phyloP scores from a whole-genome alignment of 768 basidiomycete species.

The Auricularia cornea region DNA sequence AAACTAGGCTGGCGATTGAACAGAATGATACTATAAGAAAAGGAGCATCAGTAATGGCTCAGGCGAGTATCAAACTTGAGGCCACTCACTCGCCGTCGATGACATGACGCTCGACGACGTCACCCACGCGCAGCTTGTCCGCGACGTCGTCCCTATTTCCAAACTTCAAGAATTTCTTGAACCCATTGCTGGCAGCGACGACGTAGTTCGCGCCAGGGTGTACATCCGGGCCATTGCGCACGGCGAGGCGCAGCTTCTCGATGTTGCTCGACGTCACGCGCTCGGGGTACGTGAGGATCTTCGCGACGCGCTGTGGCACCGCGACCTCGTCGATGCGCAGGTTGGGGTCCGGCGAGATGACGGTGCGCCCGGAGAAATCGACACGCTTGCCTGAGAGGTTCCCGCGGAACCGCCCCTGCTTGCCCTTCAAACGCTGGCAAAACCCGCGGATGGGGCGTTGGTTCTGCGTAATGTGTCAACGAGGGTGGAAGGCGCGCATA shows the following conservation, averaged over 20 bases:
- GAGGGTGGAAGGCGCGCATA: neutral
- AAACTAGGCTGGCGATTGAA: conserved; percentile 99
- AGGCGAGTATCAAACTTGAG: neutral
- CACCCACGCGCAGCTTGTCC: conserved; percentile 75
- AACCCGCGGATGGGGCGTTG: conserved; percentile 96
- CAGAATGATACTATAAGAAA: conserved; percentile 67
- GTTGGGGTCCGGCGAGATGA: conserved; percentile 99
- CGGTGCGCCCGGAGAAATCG: conserved; percentile 95
- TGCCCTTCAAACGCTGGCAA: conserved; percentile 95
- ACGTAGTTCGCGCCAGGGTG: conserved; percentile 97
- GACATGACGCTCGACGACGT: conserved; percentile 91
- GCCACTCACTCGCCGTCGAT: conserved; percentile 72
- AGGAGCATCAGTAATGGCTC: neutral
- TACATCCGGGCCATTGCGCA: conserved; percentile 80
- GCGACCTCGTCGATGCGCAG: conserved; percentile 95
- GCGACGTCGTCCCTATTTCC: conserved; percentile 76
- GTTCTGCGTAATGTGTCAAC: conserved; percentile 27
- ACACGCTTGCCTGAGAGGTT: conserved; percentile 98
- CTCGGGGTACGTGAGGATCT: conserved; percentile 93
- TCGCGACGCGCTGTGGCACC: conserved; percentile 90
- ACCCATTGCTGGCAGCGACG: conserved; percentile 61
- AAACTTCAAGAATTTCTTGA: conserved; percentile 86
- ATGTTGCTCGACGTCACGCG: conserved; percentile 91
- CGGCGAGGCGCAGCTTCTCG: conserved; percentile 58
- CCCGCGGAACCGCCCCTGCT: conserved; percentile 97